A percentile compares a stretch with the other conserved stretches of the same genome.
Evolutionary conservation across 2,329 filamentous ascomycete genomes (phyloP).

Genomic region (Calonectria crousiana): DNA sequence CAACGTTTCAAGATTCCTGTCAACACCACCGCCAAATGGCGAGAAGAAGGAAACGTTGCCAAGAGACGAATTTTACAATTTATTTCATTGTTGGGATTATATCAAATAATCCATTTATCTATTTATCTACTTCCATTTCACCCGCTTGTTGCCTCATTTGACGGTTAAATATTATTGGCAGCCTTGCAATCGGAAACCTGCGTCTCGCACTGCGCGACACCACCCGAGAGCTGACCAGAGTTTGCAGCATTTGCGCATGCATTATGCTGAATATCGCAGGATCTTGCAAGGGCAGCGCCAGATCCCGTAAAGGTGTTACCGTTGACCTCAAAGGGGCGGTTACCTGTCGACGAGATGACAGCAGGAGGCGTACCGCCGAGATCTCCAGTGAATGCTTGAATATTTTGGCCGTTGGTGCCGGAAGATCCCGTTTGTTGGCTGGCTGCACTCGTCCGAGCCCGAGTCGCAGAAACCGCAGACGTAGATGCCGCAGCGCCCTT

Average conservation of each 20-base stretch:
- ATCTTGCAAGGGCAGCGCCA: constrained; percentile 60
- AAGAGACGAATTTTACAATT: neutral
- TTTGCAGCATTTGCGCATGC: constrained; percentile 62
- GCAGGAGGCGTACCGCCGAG: constrained; percentile 57
- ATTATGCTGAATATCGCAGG: constrained; percentile 65
- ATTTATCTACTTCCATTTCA: neutral
- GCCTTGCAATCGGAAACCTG: constrained; percentile 22
- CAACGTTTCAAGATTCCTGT: neutral
- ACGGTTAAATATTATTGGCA: constrained; percentile 12
- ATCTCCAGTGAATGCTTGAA: constrained; percentile 60
- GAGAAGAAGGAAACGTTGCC: neutral
- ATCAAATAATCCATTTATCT: neutral
- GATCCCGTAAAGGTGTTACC: constrained; percentile 65
- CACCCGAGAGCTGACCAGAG: constrained; percentile 50
- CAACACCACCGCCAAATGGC: neutral
- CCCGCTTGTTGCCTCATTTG: neutral
- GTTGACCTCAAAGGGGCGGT: constrained; percentile 64
- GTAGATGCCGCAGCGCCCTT: neutral
- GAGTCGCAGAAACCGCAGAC: constrained; percentile 4
- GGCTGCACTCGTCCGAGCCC: neutral
- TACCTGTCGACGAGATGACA: constrained; percentile 51
- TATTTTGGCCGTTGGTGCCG: constrained; percentile 44
- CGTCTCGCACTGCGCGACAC: constrained; percentile 24
- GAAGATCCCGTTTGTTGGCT: neutral
- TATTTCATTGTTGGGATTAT: neutral